These are phyloP conservation scores for Actinomortierella ambigua DNA, from an alignment of 371 early-diverging fungal species.

Conservation along the genomic window DNA sequence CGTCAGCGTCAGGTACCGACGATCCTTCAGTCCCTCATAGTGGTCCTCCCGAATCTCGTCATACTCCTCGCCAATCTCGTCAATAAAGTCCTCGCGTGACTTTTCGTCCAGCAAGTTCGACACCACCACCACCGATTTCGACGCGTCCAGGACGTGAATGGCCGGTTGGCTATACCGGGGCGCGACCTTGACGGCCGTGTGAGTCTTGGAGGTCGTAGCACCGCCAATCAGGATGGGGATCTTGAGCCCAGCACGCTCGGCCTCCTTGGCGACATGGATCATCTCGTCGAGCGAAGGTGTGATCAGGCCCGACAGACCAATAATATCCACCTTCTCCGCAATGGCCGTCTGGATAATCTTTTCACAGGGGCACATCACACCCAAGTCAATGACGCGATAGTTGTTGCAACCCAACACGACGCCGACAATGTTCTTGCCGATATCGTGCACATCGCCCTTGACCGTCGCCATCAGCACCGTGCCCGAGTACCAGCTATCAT, in stretches of 20 bases:
- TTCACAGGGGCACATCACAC: slow-evolving; percentile 93
- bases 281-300: slow-evolving; percentile 96
- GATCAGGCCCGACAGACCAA: slow-evolving; percentile 92
- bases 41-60: slow-evolving; percentile 93
- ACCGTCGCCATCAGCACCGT: slow-evolving; percentile 92
- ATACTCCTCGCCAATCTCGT: slow-evolving; percentile 90
- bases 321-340: slow-evolving; percentile 85
- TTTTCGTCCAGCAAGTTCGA: slow-evolving; percentile 81
- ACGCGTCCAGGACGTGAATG: slow-evolving; percentile 81
- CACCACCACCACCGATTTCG: slow-evolving; percentile 81
- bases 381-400: slow-evolving; percentile 90
- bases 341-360: slow-evolving; percentile 87
- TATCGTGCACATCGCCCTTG: slow-evolving; percentile 91
- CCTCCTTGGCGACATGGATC: slow-evolving; percentile 92
- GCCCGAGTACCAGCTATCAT: slow-evolving; percentile 73
- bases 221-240: slow-evolving; percentile 92
- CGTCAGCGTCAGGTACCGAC: slow-evolving; percentile 69
- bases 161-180: slow-evolving; percentile 79
- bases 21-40: slow-evolving; percentile 87
- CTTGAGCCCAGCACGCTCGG: slow-evolving; percentile 86
- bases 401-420: slow-evolving; percentile 96
- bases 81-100: slow-evolving; percentile 78
- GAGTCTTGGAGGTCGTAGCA: slow-evolving; percentile 94
- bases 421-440: slow-evolving; percentile 92
- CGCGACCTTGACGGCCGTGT: slow-evolving; percentile 94